Evolutionary conservation across 257 asterid species (phyloP), one percentile per base, ranked within the genome.

Genomic region (Petunia secreta): DNA sequence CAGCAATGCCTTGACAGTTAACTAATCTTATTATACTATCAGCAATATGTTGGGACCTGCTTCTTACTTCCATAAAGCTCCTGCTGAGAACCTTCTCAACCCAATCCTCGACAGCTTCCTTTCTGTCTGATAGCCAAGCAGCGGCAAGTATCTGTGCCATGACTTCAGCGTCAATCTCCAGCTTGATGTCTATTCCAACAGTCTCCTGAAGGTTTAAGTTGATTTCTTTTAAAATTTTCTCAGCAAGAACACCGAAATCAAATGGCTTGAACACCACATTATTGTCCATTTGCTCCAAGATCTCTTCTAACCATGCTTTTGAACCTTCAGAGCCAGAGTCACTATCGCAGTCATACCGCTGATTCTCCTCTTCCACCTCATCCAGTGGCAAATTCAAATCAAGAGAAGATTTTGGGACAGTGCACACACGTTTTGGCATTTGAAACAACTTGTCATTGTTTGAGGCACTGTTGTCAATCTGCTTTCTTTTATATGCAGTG

Each of bases 101-200:
- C 99, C 99, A 95, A 73, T 92, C 91, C 63, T 82, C 90, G 82
- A 90, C 36, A 0, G 88, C 87, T 3, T 79, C 83, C 78, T 81
- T 85, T 34, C 79, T 78, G 59, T 89, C 92, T 0, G 94, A 65
- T 80, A 89, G 25, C 97, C 96, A 93, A 81, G 89, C 86, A 15
- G 97, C 98, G 13, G 97, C 98, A 10, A 93, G 91, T 36, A 95
- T 89, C 88, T 95, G 99, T 44, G 69, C 77, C 88, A 95, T 80
- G 54, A 86, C 91, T 65, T 86, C 91, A 58, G 87, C 83, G 69
- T 93, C 94, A 8, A 95, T 92, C 80, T 92, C 97, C 55, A 95
- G 90, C 41, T 64, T 41, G 58, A 77, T 8, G 40, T 79, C 75
- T 43, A 75, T 36, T 77, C 97, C 93, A 63, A 79, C 85, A 43